phyloP scores from a whole-genome alignment of 2,329 filamentous ascomycete genomes.

The Colletotrichum eremochloae region DNA sequence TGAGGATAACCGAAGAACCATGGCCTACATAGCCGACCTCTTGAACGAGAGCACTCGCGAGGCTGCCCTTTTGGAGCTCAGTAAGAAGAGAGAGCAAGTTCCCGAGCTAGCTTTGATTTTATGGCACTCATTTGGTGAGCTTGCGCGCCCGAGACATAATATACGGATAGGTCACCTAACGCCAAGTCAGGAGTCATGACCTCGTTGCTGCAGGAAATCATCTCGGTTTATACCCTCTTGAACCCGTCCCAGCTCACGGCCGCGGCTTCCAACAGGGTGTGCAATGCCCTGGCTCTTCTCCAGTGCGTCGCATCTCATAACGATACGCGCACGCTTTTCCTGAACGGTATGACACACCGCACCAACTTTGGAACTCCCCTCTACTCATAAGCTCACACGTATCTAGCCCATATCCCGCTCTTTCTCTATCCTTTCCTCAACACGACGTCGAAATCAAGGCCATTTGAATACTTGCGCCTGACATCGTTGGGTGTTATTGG shows the following conservation, averaged over 20 bases:
- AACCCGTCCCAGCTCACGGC: slow-evolving; percentile 98
- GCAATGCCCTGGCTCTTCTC: slow-evolving; percentile 93
- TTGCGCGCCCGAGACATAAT: not conserved
- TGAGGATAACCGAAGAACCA: slow-evolving; percentile 93
- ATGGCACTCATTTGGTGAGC: slow-evolving; percentile 97
- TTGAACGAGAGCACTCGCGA: slow-evolving; percentile 90
- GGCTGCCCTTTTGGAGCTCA: slow-evolving; percentile 91
- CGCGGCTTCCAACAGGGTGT: slow-evolving; percentile 96
- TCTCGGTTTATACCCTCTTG: slow-evolving; percentile 96
- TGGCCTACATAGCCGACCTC: slow-evolving; percentile 92
- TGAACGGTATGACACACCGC: slow-evolving; percentile 78
- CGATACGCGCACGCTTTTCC: slow-evolving; percentile 91
- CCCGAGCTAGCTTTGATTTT: slow-evolving; percentile 95
- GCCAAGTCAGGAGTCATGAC: slow-evolving; percentile 88
- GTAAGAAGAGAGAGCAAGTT: slow-evolving; percentile 98
- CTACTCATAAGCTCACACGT: slow-evolving; percentile 40
- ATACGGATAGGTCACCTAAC: slow-evolving; percentile 9
- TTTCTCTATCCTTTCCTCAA: slow-evolving; percentile 99
- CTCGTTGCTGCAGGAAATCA: slow-evolving; percentile 96
- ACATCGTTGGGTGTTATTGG: slow-evolving; percentile 97
- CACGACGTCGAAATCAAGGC: slow-evolving; percentile 96
- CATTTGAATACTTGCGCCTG: slow-evolving; percentile 96
- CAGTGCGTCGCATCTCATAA: slow-evolving; percentile 99
- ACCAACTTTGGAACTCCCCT: not conserved
- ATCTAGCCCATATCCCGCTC: slow-evolving; percentile 90